Conservation (phyloP, 345 rosid species). For the Abelmoschus esculentus region DNA sequence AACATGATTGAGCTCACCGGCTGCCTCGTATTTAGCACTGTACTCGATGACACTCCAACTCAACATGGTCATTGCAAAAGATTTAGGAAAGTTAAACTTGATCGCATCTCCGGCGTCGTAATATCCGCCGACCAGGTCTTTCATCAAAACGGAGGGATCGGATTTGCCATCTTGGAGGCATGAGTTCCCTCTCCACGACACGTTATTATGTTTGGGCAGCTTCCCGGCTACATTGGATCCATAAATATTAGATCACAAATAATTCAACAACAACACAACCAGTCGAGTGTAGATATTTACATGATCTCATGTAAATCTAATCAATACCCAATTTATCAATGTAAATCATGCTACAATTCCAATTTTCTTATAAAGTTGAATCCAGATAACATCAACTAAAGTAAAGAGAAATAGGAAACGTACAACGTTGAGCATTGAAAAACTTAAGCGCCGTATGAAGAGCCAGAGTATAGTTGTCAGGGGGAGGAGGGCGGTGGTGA, state of each 20-base stretch:
- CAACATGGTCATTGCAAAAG: conserved; percentile 94
- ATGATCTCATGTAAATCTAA: not conserved
- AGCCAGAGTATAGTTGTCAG: conserved; percentile 88
- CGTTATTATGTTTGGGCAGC: conserved; percentile 83
- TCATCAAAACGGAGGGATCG: conserved; percentile 31
- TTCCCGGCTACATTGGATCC: conserved; percentile 58
- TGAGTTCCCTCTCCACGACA: conserved; percentile 92
- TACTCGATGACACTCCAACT: conserved; percentile 99
- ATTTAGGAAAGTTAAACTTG: conserved; percentile 78
- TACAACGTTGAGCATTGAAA: conserved; percentile 95
- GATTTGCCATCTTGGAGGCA: conserved; percentile 75
- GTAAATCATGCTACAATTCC: not conserved
- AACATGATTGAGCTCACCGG: conserved; percentile 82
- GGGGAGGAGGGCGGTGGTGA: conserved; percentile 39
- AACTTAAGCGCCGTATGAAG: conserved; percentile 95
- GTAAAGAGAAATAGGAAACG: not conserved
- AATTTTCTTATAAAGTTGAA: not conserved
- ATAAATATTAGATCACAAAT: not conserved
- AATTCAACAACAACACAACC: not conserved
- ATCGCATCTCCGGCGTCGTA: conserved; percentile 97
- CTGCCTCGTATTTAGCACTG: conserved; percentile 83
- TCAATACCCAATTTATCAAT: not conserved
- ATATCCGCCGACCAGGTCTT: conserved; percentile 78
- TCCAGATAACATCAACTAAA: not conserved
- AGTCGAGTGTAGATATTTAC: not conserved